Conservation (phyloP, 257 asterid genomes). For the Gentiana straminea region DNA sequence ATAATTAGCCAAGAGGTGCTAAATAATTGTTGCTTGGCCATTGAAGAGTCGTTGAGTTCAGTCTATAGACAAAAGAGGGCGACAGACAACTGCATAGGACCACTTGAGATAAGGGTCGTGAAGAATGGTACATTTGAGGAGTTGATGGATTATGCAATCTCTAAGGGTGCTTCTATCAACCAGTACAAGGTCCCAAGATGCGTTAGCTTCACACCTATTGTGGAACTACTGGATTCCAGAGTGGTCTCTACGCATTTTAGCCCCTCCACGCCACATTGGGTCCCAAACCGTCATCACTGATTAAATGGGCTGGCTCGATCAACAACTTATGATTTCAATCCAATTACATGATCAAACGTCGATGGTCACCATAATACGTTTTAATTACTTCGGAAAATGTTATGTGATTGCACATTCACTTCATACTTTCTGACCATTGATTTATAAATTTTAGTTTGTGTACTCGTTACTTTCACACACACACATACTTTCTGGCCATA, state of each 20-base stretch:
- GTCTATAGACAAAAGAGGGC: slow-evolving; percentile 74
- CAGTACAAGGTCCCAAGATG: slow-evolving; percentile 90
- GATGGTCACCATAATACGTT: too few relatives aligned
- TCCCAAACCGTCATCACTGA: slow-evolving; percentile 36
- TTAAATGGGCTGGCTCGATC: too few relatives aligned
- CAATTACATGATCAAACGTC: too few relatives aligned
- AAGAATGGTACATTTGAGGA: slow-evolving; percentile 70
- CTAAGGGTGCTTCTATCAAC: slow-evolving; percentile 75
- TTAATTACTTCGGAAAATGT: too few relatives aligned
- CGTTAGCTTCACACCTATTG: slow-evolving; percentile 57
- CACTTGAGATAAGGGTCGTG: slow-evolving; percentile 32
- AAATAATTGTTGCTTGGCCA: slow-evolving; percentile 39
- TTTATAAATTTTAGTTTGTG: too few relatives aligned
- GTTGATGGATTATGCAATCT: slow-evolving; percentile 73
- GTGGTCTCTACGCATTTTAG: slow-evolving; percentile 55
- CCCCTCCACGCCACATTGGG: slow-evolving; percentile 58
- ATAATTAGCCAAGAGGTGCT: slow-evolving; percentile 26
- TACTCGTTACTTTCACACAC: too few relatives aligned
- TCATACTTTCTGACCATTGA: too few relatives aligned
- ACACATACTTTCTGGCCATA: too few relatives aligned
- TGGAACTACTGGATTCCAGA: slow-evolving; percentile 60
- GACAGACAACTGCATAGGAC: slow-evolving; percentile 71
- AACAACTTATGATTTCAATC: too few relatives aligned
- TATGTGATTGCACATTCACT: too few relatives aligned
- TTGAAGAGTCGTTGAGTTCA: slow-evolving; percentile 66